These are phyloP conservation scores for Botrytis medusae DNA, from an alignment of 2,329 filamentous ascomycete genomes.

Conservation along the genomic window DNA sequence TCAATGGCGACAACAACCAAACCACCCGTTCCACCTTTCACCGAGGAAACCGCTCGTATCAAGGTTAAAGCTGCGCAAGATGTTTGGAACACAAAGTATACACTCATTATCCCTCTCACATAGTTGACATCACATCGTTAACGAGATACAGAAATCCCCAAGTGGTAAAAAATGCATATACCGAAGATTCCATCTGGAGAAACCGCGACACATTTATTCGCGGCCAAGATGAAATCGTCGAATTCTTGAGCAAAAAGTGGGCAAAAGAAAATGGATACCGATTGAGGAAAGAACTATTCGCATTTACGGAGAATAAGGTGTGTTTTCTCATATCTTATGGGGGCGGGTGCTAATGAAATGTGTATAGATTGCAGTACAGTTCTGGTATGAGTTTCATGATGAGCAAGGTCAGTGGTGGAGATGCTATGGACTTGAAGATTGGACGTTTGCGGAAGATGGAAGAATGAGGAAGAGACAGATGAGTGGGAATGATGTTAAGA, in stretches of 20 bases:
- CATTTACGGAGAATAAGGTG: constrained; percentile 67
- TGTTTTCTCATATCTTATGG: not conserved
- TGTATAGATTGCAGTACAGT: constrained; percentile 74
- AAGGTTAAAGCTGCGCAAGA: constrained; percentile 86
- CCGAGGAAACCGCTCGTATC: constrained; percentile 63
- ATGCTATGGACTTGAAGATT: constrained; percentile 82
- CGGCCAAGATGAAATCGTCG: constrained; percentile 66
- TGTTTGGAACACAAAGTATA: constrained; percentile 75
- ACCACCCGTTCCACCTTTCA: constrained; percentile 70
- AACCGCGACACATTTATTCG: constrained; percentile 70
- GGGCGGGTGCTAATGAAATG: not conserved
- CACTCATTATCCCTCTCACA: not conserved
- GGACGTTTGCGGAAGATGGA: constrained; percentile 70
- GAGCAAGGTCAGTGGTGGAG: constrained; percentile 73
- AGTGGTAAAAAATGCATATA: constrained; percentile 70
- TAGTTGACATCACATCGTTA: not conserved
- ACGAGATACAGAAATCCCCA: constrained; percentile 57
- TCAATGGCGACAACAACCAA: constrained; percentile 25
- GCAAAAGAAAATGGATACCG: constrained; percentile 67
- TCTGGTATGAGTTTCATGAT: constrained; percentile 77
- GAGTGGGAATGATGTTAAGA: constrained; percentile 71
- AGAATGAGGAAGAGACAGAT: constrained; percentile 73
- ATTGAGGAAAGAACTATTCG: constrained; percentile 80
- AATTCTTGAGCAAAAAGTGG: constrained; percentile 74
- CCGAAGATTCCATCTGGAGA: constrained; percentile 74